phyloP scores from a whole-genome alignment of 305 asterid species.

The Ajuga reptans region DNA sequence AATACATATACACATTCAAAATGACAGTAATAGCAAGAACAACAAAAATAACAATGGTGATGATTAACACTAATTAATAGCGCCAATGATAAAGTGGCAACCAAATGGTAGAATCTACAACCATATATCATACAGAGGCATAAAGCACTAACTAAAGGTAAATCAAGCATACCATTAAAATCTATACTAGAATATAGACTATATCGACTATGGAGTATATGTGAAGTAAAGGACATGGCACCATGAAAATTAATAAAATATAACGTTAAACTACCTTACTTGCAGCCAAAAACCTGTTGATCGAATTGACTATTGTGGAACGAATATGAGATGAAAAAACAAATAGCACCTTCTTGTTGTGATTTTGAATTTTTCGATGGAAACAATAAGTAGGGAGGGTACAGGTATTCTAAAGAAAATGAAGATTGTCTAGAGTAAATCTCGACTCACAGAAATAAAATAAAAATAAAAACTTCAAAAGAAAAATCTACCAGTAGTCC shows the following conservation, averaged over 20 bases:
- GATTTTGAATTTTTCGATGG: constrained; percentile 1
- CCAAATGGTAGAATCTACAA: neutral
- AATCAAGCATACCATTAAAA: neutral
- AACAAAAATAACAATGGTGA: neutral
- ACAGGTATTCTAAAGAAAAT: constrained; percentile 2
- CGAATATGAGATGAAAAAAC: neutral
- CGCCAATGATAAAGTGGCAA: neutral
- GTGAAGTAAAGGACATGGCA: neutral
- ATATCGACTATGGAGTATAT: no score
- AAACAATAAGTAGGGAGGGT: neutral
- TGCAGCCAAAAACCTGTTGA: constrained; percentile 12
- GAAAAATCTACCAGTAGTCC: neutral
- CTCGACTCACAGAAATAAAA: neutral
- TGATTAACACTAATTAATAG: neutral
- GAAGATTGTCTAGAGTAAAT: neutral
- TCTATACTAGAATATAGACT: no score
- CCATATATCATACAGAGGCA: neutral
- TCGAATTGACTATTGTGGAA: neutral
- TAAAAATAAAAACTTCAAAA: neutral
- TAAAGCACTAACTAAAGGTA: neutral
- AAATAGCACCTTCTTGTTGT: neutral
- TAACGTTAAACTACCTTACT: neutral
- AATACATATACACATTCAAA: neutral
- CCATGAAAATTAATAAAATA: neutral
- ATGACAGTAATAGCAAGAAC: neutral